These are phyloP conservation scores for Rhizopogon salebrosus DNA, from an alignment of 768 basidiomycete species.

Conservation along the genomic window DNA sequence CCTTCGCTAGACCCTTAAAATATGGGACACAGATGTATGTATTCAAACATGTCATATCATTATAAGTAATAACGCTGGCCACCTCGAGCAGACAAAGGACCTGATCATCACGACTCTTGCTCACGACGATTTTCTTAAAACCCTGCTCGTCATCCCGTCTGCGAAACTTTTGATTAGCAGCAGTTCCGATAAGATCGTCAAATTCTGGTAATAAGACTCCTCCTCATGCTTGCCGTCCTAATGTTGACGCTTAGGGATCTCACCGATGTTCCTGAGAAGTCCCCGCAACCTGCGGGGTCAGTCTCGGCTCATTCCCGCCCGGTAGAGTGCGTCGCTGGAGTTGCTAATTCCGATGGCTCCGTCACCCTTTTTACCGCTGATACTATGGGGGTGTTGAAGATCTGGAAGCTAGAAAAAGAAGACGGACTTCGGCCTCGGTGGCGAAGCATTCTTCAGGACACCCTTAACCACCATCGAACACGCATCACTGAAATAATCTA, in stretches of 20 bases:
- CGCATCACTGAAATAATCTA: conserved; percentile 70
- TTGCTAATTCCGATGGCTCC: conserved; percentile 36
- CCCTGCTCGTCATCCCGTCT: conserved; percentile 64
- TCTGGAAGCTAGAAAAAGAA: conserved; percentile 63
- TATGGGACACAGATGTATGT: conserved; percentile 77
- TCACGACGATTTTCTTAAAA: conserved; percentile 91
- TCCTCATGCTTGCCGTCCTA: not conserved
- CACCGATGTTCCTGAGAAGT: conserved; percentile 35
- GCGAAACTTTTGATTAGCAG: conserved; percentile 73
- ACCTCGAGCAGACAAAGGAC: conserved; percentile 53
- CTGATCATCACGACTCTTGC: conserved; percentile 67
- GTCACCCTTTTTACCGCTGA: conserved; percentile 77
- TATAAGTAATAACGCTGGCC: conserved; percentile 1
- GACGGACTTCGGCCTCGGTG: conserved; percentile 38
- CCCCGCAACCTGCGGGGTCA: conserved; percentile 54
- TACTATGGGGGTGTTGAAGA: conserved; percentile 85
- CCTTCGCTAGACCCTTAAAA: conserved; percentile 63
- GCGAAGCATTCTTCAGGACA: conserved; percentile 45
- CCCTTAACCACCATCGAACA: conserved; percentile 73
- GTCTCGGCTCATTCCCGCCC: conserved; percentile 86
- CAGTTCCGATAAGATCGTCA: conserved; percentile 83
- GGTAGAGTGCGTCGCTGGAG: conserved; percentile 71
- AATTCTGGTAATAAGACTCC: conserved; percentile 65
- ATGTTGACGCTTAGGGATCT: conserved; percentile 53
- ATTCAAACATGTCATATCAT: not conserved